Conservation (phyloP, 352 stramenopile species). For the Saprolegnia diclina region DNA sequence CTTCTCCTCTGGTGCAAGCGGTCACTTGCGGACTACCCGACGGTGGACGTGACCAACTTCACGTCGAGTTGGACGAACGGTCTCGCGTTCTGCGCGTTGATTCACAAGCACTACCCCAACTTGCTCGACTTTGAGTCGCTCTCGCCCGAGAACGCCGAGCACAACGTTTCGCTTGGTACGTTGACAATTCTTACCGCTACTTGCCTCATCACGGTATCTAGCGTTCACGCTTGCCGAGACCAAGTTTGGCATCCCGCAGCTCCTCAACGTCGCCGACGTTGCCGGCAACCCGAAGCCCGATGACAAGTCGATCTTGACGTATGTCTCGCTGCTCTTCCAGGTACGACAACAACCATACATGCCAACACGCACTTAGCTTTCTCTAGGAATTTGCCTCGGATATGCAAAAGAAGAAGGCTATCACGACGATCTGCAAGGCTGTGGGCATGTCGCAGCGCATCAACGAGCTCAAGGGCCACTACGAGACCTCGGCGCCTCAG, state of each 20-base stretch:
- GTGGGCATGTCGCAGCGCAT: conserved; percentile 87
- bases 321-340: conserved; percentile 86
- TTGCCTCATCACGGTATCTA: conserved; percentile 20
- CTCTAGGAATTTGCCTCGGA: conserved; percentile 82
- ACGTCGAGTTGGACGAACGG: conserved; percentile 80
- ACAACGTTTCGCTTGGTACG: conserved; percentile 16
- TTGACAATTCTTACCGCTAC: background rate
- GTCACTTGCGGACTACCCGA: conserved; percentile 78
- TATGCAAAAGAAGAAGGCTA: conserved; percentile 84
- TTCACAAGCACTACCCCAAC: conserved; percentile 85
- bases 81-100: conserved; percentile 87
- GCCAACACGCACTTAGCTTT: background rate
- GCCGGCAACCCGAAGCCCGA: conserved; percentile 79
- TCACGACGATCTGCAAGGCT: conserved; percentile 87
- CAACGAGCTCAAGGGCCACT: conserved; percentile 72
- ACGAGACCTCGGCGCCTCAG: conserved; percentile 56
- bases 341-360: conserved; percentile 2
- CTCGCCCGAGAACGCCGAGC: conserved; percentile 13
- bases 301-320: conserved; percentile 90
- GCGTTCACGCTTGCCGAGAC: conserved; percentile 81
- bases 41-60: conserved; percentile 85
- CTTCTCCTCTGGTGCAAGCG: conserved; percentile 87
- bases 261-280: conserved; percentile 84
- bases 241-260: conserved; percentile 81
- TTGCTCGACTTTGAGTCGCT: conserved; percentile 71